Evolutionary conservation across 306 rosid species (phyloP).

Genomic region (Fagus crenata): DNA sequence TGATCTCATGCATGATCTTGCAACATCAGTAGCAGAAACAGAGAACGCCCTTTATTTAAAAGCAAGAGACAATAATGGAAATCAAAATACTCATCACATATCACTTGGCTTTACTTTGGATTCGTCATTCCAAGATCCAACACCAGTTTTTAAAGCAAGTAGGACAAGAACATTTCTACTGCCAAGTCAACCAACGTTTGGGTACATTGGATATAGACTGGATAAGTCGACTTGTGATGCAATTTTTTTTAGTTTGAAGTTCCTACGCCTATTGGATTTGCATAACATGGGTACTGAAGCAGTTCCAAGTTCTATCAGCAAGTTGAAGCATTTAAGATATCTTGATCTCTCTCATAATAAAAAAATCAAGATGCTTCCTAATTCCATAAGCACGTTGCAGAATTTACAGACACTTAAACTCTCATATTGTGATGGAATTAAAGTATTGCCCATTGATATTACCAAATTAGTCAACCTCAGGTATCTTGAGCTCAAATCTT

Average conservation of each 20-base stretch:
- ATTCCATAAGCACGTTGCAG: background rate
- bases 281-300: background rate
- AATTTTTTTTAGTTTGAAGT: background rate
- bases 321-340: slow-evolving; percentile 32
- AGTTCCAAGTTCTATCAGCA: slow-evolving; percentile 13
- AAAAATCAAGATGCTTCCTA: no score
- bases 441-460: slow-evolving; percentile 25
- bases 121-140: no score
- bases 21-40: slow-evolving; percentile 15
- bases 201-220: no score
- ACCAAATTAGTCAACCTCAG: slow-evolving; percentile 20
- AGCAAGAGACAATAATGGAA: no score
- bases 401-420: slow-evolving; percentile 33
- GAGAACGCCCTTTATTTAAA: background rate
- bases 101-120: no score
- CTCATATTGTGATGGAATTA: background rate
- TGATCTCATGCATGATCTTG: slow-evolving; percentile 41
- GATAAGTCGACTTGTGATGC: no score
- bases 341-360: no score
- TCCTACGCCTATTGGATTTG: slow-evolving; percentile 29
- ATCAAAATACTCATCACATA: no score
- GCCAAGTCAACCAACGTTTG: rapidly evolving
- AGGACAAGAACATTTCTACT: slow-evolving; percentile 26
- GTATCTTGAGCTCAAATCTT: slow-evolving; percentile 24
- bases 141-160: background rate